Evolutionary conservation across 2,329 filamentous ascomycete species (phyloP), one percentile per base, ranked within the genome.

Genomic region (Arthrinium puccinioides): DNA sequence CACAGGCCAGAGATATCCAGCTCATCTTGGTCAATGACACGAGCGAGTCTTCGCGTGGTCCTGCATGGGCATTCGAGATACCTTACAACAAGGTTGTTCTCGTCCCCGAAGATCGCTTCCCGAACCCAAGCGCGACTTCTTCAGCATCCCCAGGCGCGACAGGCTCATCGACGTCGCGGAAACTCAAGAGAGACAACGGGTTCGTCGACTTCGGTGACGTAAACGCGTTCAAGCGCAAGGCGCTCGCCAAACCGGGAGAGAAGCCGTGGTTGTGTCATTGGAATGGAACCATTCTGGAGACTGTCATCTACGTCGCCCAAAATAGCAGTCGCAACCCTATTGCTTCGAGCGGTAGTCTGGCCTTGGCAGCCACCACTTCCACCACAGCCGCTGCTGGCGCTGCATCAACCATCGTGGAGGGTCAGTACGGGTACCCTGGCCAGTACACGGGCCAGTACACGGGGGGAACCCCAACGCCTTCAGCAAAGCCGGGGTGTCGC

Each of bases 221-320:
- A 11, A 27, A 14, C 16, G 20, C 21, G n/a, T 59, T 62, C 34
- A 59, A 64, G 39, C 55, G 61, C 10, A 68, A 66, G 38, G 56
- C 54, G 1, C 38, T 64, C 14, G 62, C 62, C 1, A 51, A 63
- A 41, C 52, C 55, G 0, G 74, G 74, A 3, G 72, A 77, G 32
- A 69, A 59, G 40, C 69, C 70, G 1, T 79, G 75, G 75, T 63
- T 79, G 16, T 79, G 75, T 50, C 69, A 61, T 2, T 79, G 75
- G 74, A 70, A 72, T 3, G 61, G 66, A 20, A 76, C 72, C 1
- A 60, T 65, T 3, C 59, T 79, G 5, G 73, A 79, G 36, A 54
- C 76, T 4, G 76, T 76, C 45, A 71, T 79, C 27, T 79, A 76
- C 44, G 64, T 72, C 1, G 57, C 60, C 18, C 70, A 76, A 45